Evolutionary conservation across 2,329 filamentous ascomycete genomes (phyloP).

Genomic region (Calonectria pseudoreteaudii): DNA sequence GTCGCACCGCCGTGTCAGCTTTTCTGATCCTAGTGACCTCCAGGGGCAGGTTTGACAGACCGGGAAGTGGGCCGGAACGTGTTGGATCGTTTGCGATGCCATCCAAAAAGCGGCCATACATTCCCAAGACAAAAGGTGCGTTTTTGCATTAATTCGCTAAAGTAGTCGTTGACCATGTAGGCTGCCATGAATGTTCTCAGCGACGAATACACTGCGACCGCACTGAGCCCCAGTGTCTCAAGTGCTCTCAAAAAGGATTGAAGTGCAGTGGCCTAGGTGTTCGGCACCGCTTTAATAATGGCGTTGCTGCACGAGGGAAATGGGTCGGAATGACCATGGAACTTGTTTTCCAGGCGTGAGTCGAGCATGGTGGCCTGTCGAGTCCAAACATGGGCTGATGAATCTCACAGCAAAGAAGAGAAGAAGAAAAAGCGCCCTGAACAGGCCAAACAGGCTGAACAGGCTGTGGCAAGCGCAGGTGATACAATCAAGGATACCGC

Average conservation of each 20-base stretch:
- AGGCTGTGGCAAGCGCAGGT: background rate
- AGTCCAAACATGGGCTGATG: background rate
- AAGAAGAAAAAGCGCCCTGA: background rate
- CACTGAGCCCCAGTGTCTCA: conserved; percentile 34
- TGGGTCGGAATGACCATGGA: conserved; percentile 43
- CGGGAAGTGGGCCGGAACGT: background rate
- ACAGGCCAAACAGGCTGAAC: too few species aligned
- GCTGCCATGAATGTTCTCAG: conserved; percentile 42
- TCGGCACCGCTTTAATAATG: conserved; percentile 42
- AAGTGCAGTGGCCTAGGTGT: conserved; percentile 40
- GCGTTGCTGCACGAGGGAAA: conserved; percentile 39
- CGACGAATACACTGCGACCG: conserved; percentile 41
- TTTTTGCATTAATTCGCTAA: background rate
- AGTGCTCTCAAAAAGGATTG: conserved; percentile 36
- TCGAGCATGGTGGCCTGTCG: background rate
- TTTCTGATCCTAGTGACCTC: background rate
- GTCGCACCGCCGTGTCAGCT: background rate
- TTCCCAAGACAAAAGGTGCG: conserved; percentile 41
- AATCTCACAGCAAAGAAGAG: background rate
- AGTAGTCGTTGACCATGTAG: conserved; percentile 7
- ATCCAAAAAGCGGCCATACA: conserved; percentile 40
- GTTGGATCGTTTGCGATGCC: conserved; percentile 28
- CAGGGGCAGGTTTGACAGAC: background rate
- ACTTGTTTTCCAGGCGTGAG: conserved; percentile 35
- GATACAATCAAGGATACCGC: background rate